Conservation (phyloP, 2,329 filamentous ascomycete genomes). For the Corynespora cassiicola region DNA sequence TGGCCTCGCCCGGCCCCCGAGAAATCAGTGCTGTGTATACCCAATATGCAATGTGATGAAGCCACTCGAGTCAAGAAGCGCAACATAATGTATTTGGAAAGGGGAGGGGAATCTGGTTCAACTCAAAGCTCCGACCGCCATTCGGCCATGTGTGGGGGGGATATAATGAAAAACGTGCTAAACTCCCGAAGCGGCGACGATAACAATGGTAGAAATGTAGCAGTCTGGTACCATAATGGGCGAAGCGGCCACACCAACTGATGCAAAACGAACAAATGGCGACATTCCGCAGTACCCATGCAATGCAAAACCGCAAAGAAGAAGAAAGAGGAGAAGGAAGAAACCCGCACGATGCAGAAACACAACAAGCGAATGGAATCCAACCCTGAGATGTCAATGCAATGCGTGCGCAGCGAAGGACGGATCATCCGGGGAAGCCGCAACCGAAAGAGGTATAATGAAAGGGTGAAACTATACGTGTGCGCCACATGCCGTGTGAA, state of each 20-base stretch:
- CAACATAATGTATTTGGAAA: constrained; percentile 21
- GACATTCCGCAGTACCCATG: constrained; percentile 31
- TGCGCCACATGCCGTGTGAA: constrained; percentile 10
- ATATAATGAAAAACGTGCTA: constrained; percentile 15
- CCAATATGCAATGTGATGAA: constrained; percentile 24
- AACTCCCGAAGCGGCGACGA: constrained; percentile 2
- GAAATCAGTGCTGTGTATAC: constrained; percentile 13
- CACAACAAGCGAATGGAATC: constrained; percentile 24
- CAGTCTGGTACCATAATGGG: constrained; percentile 19
- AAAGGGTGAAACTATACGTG: constrained; percentile 16
- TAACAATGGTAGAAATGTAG: constrained; percentile 12
- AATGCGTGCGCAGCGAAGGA: constrained; percentile 18
- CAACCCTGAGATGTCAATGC: constrained; percentile 26
- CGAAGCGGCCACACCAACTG: constrained; percentile 17
- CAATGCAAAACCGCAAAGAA: constrained; percentile 31
- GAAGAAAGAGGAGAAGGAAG: constrained; percentile 20
- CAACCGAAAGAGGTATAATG: constrained; percentile 12
- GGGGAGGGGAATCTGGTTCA: constrained; percentile 40
- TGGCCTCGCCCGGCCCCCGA: constrained; percentile 11
- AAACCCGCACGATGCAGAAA: constrained; percentile 23
- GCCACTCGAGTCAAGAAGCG: constrained; percentile 12
- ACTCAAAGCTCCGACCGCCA: constrained; percentile 21
- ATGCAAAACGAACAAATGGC: constrained; percentile 25
- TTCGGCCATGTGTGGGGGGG: constrained; percentile 18
- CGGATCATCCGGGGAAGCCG: constrained; percentile 12